A percentile compares a stretch with the other conserved stretches of the same genome.
Conservation (phyloP, 768 basidiomycete genomes). For the Suillus variegatus region DNA sequence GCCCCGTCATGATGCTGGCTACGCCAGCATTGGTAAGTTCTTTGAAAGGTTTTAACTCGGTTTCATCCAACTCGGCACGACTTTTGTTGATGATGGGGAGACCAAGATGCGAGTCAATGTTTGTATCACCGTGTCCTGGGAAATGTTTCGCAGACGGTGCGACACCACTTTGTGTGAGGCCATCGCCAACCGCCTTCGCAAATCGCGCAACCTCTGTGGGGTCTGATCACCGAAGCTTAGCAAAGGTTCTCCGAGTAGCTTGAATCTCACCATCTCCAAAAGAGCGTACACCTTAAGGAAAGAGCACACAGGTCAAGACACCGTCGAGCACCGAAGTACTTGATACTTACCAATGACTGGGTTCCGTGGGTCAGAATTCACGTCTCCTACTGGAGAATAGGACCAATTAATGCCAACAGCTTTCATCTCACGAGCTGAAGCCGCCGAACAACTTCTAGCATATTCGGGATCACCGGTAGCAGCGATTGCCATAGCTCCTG, state of each 20-base stretch:
- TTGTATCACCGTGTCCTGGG: constrained; percentile 74
- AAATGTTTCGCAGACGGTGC: constrained; percentile 72
- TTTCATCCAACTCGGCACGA: constrained; percentile 39
- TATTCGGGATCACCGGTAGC: constrained; percentile 49
- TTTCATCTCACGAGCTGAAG: constrained; percentile 57
- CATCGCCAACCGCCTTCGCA: constrained; percentile 47
- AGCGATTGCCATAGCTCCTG: constrained; percentile 73
- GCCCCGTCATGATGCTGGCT: constrained; percentile 71
- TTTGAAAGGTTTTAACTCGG: constrained; percentile 63
- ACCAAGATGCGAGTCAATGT: constrained; percentile 68
- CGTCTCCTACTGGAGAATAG: constrained; percentile 70
- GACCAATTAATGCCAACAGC: constrained; percentile 71
- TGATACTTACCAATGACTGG: constrained; percentile 63
- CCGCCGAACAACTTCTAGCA: constrained; percentile 47
- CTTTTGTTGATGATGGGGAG: constrained; percentile 62
- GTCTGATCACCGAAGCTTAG: constrained; percentile 38
- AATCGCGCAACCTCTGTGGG: constrained; percentile 51
- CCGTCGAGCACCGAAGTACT: not conserved
- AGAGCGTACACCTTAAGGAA: constrained; percentile 57
- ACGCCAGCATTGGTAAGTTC: constrained; percentile 41
- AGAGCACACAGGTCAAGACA: not conserved
- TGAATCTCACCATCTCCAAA: constrained; percentile 59
- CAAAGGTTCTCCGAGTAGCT: not conserved
- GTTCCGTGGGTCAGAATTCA: constrained; percentile 69
- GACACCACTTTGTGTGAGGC: constrained; percentile 48